Evolutionary conservation across 1,284 basidiomycete species (phyloP), one percentile per base, ranked within the genome.

Genomic region (Bothia castanella): DNA sequence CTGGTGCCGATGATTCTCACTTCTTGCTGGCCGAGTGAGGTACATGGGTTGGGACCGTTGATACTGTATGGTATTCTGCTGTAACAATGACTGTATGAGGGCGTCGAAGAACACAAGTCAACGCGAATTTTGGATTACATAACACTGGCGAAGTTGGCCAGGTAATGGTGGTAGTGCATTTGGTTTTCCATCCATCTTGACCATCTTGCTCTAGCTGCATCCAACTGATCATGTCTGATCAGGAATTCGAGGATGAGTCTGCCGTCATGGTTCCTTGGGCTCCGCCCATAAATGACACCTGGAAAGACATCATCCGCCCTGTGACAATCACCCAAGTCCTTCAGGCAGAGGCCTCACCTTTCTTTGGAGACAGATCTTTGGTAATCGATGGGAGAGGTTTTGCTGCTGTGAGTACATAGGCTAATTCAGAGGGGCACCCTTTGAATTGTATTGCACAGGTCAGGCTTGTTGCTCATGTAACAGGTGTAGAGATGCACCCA

Each of bases 1-100:
- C 79, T 41, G 85, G 85, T 1, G 74, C 80, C 42, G 85, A 89
- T 61, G 83, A 88, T 37, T 78, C 75, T 11, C 80, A 83, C 57
- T 82, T 79, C 56, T 62, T 70, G 36, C 59, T 70, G 12, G 58
- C 40, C 48, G 30, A 51, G 19, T 40, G 21, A 53, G 39, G 21
- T 13, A 25, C 12, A 37, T 17, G 13, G 42, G 16, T n/a, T n/a
- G 29, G 19, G 5, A 36, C 10, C 13, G 11, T 32, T 38, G 19
- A 32, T 35, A 2, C 21, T 40, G 37, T 58, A 43, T n/a, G 23
- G 12, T 49, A 40, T 51, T 44, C 30, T 35, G 16, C 21, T 42
- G n/a, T 37, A 29, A 37, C 10, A 3, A 21, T 35, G 17, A 10
- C n/a, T 38, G 21, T 38, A 21, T 30, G 34, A n/a, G n/a, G n/a